Base-by-base conservation (phyloP, 768 basidiomycete genomes). In the Tricholoma matsutake region DNA sequence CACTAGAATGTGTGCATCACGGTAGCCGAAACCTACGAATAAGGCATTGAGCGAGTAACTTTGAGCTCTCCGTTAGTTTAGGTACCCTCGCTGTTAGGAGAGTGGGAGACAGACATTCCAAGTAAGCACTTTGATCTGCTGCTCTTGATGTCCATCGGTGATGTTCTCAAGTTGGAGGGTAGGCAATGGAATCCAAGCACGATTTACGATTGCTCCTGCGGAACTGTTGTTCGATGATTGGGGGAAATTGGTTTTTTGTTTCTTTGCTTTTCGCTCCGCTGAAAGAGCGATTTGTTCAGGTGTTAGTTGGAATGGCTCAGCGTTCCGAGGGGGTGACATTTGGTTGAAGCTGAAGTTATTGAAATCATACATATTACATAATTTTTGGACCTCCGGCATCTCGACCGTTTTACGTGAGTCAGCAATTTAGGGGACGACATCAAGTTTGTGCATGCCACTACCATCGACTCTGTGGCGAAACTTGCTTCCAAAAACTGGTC, bases 11-110 rank as follows among this genome's bases (percentile, higher is more conserved):
- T 25, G 10, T 34, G 28, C 14, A 25, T 18, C 11, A 35, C 45
- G 32, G 56, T 16, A 54, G 8, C 43, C 22, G 14, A 54, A 39
- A 85, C 90, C 76, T 74, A 92, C 92, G 86, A 67, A 94, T 84
- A 60, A 94, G 79, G 65, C 81, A 84, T 72, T 93, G 91, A 0
- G 91, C 92, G 28, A 94, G 81, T 53, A 92, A 72, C 91, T 92
- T 68, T 53, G 31, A 39, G 52, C 35, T 29, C 61, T 58, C 65
- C 8, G 22, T 61, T 53, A 56, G 35, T 56, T 57, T 68, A 34
- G 63, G 64, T 59, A 53, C 57, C 57, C 32, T 49, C 14, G 34
- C 37, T 35, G 20, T 37, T 58, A 45, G 8, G 43, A 56, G n/a
- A 51, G 60, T 35, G 51, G 62, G 63, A 49, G 60, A 86, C 90